A percentile compares a stretch with the other conserved stretches of the same genome.
These are phyloP conservation scores for Penicillium psychrosexuale DNA, from an alignment of 2,329 filamentous ascomycete species.

Conservation along the genomic window DNA sequence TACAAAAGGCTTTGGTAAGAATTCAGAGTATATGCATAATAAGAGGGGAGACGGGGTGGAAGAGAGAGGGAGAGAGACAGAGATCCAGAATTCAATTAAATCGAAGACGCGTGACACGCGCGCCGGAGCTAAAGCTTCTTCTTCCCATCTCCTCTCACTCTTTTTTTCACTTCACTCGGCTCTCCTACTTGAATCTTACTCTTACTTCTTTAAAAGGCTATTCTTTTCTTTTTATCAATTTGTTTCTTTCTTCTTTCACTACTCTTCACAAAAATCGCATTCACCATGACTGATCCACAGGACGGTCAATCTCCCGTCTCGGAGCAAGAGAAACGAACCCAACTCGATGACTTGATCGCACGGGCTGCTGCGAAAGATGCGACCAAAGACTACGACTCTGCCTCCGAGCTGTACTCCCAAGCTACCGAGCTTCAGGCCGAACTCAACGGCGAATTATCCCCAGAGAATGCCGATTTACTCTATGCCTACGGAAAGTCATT, in stretches of 20 bases:
- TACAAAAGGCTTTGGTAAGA: background rate
- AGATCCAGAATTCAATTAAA: slow-evolving; percentile 4
- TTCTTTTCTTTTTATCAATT: background rate
- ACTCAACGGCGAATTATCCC: slow-evolving; percentile 86
- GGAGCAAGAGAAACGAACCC: slow-evolving; percentile 52
- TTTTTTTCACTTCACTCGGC: background rate
- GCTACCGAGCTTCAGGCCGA: slow-evolving; percentile 87
- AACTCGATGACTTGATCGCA: slow-evolving; percentile 72
- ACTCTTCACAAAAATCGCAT: background rate
- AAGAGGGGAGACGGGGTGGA: background rate
- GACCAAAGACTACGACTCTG: slow-evolving; percentile 81
- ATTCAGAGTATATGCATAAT: background rate
- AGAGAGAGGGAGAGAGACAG: background rate
- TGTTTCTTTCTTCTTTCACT: background rate
- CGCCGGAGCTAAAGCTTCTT: slow-evolving; percentile 1
- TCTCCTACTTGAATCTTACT: slow-evolving; percentile 1
- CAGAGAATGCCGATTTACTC: slow-evolving; percentile 87
- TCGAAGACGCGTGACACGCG: slow-evolving; percentile 9
- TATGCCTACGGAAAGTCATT: slow-evolving; percentile 92
- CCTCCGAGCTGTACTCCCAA: slow-evolving; percentile 81
- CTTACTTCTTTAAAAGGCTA: background rate
- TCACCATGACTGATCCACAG: slow-evolving; percentile 27
- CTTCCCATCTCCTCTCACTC: background rate
- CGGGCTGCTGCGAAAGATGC: slow-evolving; percentile 82
- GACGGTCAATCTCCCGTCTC: slow-evolving; percentile 13